Percentiles rank a stretch among this genome's conserved stretches.
These are phyloP conservation scores for Penicillium sp. DNA, from an alignment of 2,329 filamentous ascomycete genomes.

Conservation along the genomic window DNA sequence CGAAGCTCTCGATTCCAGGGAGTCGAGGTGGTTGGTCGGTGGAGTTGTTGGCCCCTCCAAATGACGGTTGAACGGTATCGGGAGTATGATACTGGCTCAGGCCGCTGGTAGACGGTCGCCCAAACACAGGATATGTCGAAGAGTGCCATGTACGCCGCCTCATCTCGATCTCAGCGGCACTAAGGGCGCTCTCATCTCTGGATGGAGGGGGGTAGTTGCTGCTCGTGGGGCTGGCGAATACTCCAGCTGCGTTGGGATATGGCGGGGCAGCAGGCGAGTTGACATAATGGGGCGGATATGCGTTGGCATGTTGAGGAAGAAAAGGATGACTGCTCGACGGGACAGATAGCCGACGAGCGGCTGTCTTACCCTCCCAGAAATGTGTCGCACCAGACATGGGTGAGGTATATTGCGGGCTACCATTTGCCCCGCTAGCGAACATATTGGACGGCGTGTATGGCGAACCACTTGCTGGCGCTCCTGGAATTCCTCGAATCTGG, in stretches of 20 bases:
- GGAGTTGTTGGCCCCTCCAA: slow-evolving; percentile 54
- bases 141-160: slow-evolving; percentile 89
- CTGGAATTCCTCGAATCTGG: slow-evolving; percentile 64
- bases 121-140: slow-evolving; percentile 62
- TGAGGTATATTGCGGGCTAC: slow-evolving; percentile 79
- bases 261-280: slow-evolving; percentile 57
- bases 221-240: slow-evolving; percentile 66
- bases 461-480: slow-evolving; percentile 69
- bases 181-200: slow-evolving; percentile 35
- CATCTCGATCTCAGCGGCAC: slow-evolving; percentile 68
- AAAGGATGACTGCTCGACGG: slow-evolving; percentile 75
- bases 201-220: slow-evolving; percentile 56
- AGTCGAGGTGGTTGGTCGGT: slow-evolving; percentile 64
- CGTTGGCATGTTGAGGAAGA: slow-evolving; percentile 59
- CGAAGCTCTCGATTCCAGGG: slow-evolving; percentile 90
- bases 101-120: slow-evolving; percentile 67
- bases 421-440: slow-evolving; percentile 68
- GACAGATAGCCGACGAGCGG: slow-evolving; percentile 76
- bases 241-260: slow-evolving; percentile 58
- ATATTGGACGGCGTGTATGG: slow-evolving; percentile 82
- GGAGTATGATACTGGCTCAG: slow-evolving; percentile 74
- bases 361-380: slow-evolving; percentile 69
- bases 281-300: slow-evolving; percentile 59
- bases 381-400: slow-evolving; percentile 69
- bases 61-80: slow-evolving; percentile 55